phyloP scores from a whole-genome alignment of 148 eudicot species.

The Polygonum aviculare region DNA sequence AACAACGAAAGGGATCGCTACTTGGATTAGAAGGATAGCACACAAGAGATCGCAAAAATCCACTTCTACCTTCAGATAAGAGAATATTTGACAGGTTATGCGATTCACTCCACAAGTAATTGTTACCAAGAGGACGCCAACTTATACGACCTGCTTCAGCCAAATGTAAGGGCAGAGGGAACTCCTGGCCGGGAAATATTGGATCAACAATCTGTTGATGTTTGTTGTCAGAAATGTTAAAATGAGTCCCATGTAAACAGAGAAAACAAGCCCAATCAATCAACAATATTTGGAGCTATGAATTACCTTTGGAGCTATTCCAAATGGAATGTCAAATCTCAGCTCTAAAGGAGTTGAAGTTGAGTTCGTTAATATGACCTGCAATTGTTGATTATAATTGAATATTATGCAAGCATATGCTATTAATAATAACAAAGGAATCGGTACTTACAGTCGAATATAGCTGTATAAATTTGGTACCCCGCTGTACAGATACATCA shows the following conservation, averaged over 20 bases:
- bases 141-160: constrained; percentile 87
- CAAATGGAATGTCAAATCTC: constrained; percentile 94
- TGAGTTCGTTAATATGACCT: constrained; percentile 80
- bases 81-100: constrained; percentile 74
- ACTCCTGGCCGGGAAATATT: constrained; percentile 74
- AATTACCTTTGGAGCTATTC: constrained; percentile 82
- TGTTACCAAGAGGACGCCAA: constrained; percentile 89
- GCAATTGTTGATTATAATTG: constrained; percentile 19
- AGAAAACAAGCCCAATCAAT: not conserved
- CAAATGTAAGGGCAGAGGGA: constrained; percentile 92
- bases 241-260: not conserved
- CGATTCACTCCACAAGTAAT: constrained; percentile 90
- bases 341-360: constrained; percentile 76
- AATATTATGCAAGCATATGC: constrained; percentile 1
- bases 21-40: constrained; percentile 94
- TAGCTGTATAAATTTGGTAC: constrained; percentile 72
- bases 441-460: constrained; percentile 76
- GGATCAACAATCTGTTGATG: constrained; percentile 64
- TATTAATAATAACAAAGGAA: not conserved
- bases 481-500: constrained; percentile 81
- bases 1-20: constrained; percentile 87
- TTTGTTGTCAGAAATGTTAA: not conserved
- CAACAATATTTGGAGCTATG: not conserved
- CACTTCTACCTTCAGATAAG: constrained; percentile 53
- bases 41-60: constrained; percentile 72